phyloP scores from a whole-genome alignment of 257 asterid species.

The Nicotiana obtusifolia region DNA sequence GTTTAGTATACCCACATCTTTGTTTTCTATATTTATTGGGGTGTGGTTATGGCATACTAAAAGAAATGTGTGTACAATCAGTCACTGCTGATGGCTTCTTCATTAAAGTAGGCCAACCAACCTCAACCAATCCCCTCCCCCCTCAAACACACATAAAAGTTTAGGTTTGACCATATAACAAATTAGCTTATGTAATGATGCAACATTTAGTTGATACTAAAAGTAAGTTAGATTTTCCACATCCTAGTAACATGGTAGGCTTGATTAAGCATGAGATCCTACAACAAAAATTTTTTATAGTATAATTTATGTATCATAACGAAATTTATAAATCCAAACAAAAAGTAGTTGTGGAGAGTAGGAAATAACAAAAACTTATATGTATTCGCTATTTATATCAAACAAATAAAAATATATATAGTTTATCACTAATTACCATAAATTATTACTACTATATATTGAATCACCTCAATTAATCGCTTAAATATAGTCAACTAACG shows the following conservation, averaged over 20 bases:
- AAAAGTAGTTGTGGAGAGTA: too few species aligned
- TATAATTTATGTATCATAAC: too few species aligned
- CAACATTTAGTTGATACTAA: not conserved
- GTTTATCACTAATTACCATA: too few species aligned
- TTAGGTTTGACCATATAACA: not conserved
- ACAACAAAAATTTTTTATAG: too few species aligned
- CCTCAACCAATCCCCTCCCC: not conserved
- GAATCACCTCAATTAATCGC: too few species aligned
- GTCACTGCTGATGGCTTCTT: conserved; percentile 27
- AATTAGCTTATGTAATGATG: not conserved
- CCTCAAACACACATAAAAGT: not conserved
- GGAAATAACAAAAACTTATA: too few species aligned
- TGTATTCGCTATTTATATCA: too few species aligned
- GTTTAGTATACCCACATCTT: conserved; percentile 10
- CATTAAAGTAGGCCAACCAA: conserved; percentile 19
- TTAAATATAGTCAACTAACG: too few species aligned
- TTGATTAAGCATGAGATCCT: not conserved
- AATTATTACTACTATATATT: too few species aligned
- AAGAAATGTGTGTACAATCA: conserved; percentile 22
- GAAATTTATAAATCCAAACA: too few species aligned
- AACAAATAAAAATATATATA: too few species aligned
- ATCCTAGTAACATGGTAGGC: not conserved
- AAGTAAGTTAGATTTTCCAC: not conserved
- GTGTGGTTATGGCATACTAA: conserved; percentile 4
- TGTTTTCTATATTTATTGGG: not conserved